Evolutionary conservation across 2,329 filamentous ascomycete genomes (phyloP).

Genomic region (Chaetomium strumarium): DNA sequence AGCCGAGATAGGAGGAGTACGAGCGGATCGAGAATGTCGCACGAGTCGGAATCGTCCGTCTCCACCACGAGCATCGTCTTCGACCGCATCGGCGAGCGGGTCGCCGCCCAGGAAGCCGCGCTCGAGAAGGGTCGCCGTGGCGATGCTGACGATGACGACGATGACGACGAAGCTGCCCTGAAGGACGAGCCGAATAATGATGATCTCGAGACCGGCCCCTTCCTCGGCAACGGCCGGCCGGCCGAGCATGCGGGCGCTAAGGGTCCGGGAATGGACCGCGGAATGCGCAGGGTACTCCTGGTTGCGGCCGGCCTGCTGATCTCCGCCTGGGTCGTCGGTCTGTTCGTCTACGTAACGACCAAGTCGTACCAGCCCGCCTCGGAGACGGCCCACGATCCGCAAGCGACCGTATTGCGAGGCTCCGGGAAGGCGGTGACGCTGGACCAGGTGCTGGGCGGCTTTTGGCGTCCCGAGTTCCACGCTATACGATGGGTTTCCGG

Average conservation of each 20-base stretch:
- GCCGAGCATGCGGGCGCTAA: constrained; percentile 30
- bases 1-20: constrained; percentile 13
- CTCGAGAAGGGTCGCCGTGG: constrained; percentile 36
- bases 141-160: constrained; percentile 39
- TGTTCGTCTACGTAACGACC: constrained; percentile 59
- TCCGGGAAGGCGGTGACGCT: constrained; percentile 68
- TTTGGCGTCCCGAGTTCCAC: constrained; percentile 59
- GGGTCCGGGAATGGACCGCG: constrained; percentile 57
- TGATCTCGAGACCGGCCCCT: constrained; percentile 49
- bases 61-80: constrained; percentile 80
- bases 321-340: constrained; percentile 61
- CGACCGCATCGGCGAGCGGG: constrained; percentile 62
- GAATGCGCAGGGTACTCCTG: constrained; percentile 57
- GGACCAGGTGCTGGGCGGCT: constrained; percentile 61
- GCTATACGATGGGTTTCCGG: constrained; percentile 73
- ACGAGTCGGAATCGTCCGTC: constrained; percentile 64
- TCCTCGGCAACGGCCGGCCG: constrained; percentile 36
- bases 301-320: constrained; percentile 56
- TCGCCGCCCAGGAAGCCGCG: constrained; percentile 30
- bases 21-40: constrained; percentile 35
- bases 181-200: constrained; percentile 37
- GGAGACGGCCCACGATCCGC: constrained; percentile 59
- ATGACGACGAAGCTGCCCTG: constrained; percentile 44
- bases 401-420: constrained; percentile 54
- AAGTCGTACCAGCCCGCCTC: constrained; percentile 62